Evolutionary conservation across 805 yeast genomes (phyloP), one percentile per base, ranked within the genome.

Genomic region (Candida tallmaniae): DNA sequence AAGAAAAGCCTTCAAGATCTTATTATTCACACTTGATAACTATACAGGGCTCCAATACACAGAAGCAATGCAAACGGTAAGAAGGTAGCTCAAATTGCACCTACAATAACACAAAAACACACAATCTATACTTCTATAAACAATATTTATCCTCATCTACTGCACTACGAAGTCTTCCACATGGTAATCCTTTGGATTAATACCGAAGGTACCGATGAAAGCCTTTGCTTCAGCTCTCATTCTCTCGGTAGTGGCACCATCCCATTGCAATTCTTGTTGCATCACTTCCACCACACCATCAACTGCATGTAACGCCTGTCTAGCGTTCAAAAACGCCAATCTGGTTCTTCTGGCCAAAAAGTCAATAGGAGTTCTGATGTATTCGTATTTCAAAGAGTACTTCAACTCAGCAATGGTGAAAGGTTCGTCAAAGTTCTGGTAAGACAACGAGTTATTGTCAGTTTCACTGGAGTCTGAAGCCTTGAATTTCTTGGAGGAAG

Each of bases 271-370:
- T 58, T 84, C 93, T 34, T 74, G 68, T 46, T 79, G 88, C 93
- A 89, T 83, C 44, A 86, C 73, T 48, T 83, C 83, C 33, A 84
- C 88, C 24, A 90, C 95, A 42, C 81, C 83, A 43, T 87, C 94
- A 37, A 89, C 79, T 11, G 94, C 83, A 33, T 65, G 70, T 44
- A 79, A 64, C 10, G 97, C 96, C 45, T 83, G 87, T 58, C 78
- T 78, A 27, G 93, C 85, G 63, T 89, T 89, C 56, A 89, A 70
- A 68, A 88, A 90, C 3, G 96, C 95, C 56, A 86, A 78, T 63
- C 97, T 79, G 35, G 90, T 80, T 72, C 97, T 82, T 71, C 97
- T 83, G 37, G 95, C 86, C 46, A 89, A 70, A 70, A 89, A 87
- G 61, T 89, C 97, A 38, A 81, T 66, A 30, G 96, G 94, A 9